Base-by-base conservation (phyloP, 345 rosid genomes). In the Pugionium cornutum region DNA sequence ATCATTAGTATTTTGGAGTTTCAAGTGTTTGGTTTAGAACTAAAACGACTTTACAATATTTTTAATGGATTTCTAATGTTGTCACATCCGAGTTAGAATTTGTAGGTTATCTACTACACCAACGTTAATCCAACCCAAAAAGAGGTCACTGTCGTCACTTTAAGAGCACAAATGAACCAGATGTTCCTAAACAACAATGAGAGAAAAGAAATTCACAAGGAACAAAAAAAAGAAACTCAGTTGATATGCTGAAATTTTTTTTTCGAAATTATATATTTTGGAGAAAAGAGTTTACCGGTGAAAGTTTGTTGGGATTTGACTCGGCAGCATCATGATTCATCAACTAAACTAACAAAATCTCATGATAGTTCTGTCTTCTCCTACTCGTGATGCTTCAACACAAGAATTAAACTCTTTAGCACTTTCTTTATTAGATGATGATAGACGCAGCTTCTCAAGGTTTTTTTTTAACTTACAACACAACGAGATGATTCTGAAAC, bases 401-500 rank as follows among this genome's bases (percentile, higher is more conserved):
- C 41, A 63, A 39, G 26, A 53, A 25, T 6, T 4, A 31, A 32
- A 42, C 10, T 32, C 9, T 18, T 18, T 25, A 59, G 1, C 28
- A 25, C 34, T 57, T 68, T 5, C 8, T 67, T 47, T 39, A 4
- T 49, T 26, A 58, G 18, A 18, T 18, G 30, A 33, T 68, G 25
- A 18, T 40, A 18, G 42, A 6, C 26, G 10, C 25, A 28, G 50
- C 41, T 49, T 57, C 51, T 58, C 43, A 5, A 10, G 33, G 35
- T 2, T 10, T 6, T 8, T 8, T 9, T n/a, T 39, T 60, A 49
- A 49, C 68, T 51, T 51, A 40, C 64, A 37, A 34, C 55, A 48
- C 52, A 3, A 31, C 58, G 6, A 33, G 58, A 8, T 6, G 62
- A 27, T 69, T 50, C 61, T 35, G 58, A 55, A 56, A 53, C 69